Percentiles rank a stretch among this genome's conserved stretches.
These are phyloP conservation scores for Coriolopsis trogii DNA, from an alignment of 1,284 basidiomycete species.

Conservation along the genomic window DNA sequence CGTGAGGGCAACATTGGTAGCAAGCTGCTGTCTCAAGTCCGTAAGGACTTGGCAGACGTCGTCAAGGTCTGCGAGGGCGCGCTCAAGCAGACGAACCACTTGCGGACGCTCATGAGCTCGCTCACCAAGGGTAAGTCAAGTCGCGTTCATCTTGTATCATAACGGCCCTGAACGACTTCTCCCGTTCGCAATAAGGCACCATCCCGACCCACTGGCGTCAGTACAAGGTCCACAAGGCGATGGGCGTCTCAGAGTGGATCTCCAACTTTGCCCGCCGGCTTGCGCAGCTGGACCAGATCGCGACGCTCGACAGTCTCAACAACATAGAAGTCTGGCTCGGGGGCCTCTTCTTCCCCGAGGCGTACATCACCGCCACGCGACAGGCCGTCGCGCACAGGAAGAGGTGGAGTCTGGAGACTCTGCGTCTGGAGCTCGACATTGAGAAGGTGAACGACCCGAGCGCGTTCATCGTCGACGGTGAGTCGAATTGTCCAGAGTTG, in stretches of 20 bases:
- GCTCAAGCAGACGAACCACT: conserved; percentile 93
- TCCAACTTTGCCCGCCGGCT: conserved; percentile 81
- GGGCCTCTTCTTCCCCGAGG: conserved; percentile 93
- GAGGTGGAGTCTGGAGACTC: conserved; percentile 90
- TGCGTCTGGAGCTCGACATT: conserved; percentile 79
- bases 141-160: not conserved
- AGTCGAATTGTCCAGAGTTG: conserved; percentile 26
- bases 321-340: conserved; percentile 89
- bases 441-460: conserved; percentile 74
- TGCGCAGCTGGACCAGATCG: conserved; percentile 79
- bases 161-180: too few species aligned
- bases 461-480: conserved; percentile 87
- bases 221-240: conserved; percentile 84
- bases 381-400: conserved; percentile 91
- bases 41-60: conserved; percentile 80
- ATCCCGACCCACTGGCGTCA: conserved; percentile 87
- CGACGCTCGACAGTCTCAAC: conserved; percentile 64
- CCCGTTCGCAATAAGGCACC: too few species aligned
- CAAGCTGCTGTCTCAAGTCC: conserved; percentile 76
- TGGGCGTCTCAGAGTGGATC: conserved; percentile 85
- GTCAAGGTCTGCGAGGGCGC: conserved; percentile 84
- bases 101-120: conserved; percentile 84
- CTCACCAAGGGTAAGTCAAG: conserved; percentile 77
- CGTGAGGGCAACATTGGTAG: conserved; percentile 85
- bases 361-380: conserved; percentile 91